Evolutionary conservation across 2,329 filamentous ascomycete species (phyloP).

Genomic region (Taxawa tesnikishii): DNA sequence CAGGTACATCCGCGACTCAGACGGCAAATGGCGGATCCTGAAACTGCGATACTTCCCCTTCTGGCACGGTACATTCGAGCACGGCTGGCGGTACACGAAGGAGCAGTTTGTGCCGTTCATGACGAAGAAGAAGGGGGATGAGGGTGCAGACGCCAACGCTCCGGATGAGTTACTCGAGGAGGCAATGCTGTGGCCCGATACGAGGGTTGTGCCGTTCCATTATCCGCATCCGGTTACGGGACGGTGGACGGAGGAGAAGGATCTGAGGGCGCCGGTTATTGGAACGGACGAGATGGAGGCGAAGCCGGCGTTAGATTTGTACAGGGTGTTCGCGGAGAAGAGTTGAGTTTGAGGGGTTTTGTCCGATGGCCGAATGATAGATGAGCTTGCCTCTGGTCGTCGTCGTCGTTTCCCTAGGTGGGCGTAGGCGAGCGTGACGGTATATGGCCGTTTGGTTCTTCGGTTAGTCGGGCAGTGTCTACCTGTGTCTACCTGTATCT

Average conservation of each 20-base stretch:
- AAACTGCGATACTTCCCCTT: slow-evolving; percentile 45
- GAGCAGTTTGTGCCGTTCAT: not conserved
- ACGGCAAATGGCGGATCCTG: slow-evolving; percentile 43
- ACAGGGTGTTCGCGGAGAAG: too few relatives aligned
- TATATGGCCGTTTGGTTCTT: too few relatives aligned
- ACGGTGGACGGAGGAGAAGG: too few relatives aligned
- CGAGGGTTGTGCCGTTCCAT: not conserved
- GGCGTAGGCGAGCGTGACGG: too few relatives aligned
- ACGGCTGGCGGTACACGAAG: not conserved
- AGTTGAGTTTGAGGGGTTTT: too few relatives aligned
- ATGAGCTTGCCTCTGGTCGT: too few relatives aligned
- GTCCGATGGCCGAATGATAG: too few relatives aligned
- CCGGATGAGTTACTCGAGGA: not conserved
- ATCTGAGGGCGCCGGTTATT: not conserved
- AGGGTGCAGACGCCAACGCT: too few relatives aligned
- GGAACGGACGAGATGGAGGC: not conserved
- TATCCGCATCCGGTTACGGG: not conserved
- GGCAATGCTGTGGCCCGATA: not conserved
- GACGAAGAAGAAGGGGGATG: not conserved
- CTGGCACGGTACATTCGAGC: slow-evolving; percentile 30
- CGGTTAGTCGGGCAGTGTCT: too few relatives aligned
- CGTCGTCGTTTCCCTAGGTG: too few relatives aligned
- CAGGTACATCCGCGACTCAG: slow-evolving; percentile 42
- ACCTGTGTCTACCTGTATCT: too few relatives aligned
- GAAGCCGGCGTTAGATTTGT: too few relatives aligned